phyloP scores from a whole-genome alignment of 179 eudicot genomes.

The Sideroxylon spinosum region DNA sequence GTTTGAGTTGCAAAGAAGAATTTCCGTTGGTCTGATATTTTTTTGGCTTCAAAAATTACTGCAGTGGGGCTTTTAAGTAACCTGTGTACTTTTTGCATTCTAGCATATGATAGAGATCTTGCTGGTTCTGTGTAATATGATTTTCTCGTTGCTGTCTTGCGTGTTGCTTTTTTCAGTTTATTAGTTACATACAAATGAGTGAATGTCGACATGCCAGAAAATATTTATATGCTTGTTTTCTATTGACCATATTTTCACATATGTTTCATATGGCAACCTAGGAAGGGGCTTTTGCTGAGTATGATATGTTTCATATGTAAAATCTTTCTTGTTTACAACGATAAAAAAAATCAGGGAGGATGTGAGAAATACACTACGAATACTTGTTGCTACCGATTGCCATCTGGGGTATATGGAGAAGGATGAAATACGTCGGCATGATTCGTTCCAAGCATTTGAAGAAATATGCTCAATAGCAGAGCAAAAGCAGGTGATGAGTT shows the following conservation, averaged over 20 bases:
- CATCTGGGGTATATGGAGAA: constrained; percentile 97
- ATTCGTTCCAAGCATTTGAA: constrained; percentile 90
- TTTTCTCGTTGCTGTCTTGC: neutral
- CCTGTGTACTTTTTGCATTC: neutral
- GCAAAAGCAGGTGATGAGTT: constrained; percentile 61
- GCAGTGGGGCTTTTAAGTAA: neutral
- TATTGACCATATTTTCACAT: neutral
- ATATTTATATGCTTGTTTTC: neutral
- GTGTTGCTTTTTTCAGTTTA: neutral
- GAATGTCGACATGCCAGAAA: neutral
- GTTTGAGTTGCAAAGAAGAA: neutral
- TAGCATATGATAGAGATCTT: neutral
- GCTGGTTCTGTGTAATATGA: neutral
- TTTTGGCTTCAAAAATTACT: neutral
- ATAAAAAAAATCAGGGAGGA: constrained; percentile 51
- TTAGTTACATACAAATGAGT: neutral
- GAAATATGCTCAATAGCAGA: constrained; percentile 96
- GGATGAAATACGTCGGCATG: constrained; percentile 93
- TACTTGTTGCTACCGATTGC: constrained; percentile 95
- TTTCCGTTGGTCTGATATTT: neutral
- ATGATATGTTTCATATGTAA: neutral
- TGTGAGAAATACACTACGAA: constrained; percentile 49
- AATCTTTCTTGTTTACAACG: neutral
- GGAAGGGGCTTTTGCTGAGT: neutral
- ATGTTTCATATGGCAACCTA: neutral